Conservation (phyloP, 306 rosid species). For the Prunus fruticosa region DNA sequence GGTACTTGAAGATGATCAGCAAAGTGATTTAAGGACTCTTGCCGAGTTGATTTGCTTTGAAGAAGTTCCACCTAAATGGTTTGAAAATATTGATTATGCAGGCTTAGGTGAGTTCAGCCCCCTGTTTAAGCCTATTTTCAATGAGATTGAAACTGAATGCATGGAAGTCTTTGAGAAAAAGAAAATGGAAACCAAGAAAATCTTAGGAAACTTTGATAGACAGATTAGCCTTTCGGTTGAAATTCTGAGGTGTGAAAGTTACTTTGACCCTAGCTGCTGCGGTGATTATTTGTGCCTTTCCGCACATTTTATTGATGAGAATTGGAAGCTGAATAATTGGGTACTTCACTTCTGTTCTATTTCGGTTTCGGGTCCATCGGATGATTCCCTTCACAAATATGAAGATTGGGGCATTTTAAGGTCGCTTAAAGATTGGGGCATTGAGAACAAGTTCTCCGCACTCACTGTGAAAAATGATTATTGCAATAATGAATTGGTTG, state of each 20-base stretch:
- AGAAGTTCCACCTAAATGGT: too few relatives aligned
- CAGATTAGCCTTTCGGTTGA: constrained; percentile 14
- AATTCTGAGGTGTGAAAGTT: neutral
- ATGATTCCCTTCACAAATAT: neutral
- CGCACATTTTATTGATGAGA: constrained; percentile 10
- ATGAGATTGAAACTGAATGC: constrained; percentile 1
- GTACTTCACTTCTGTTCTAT: constrained; percentile 4
- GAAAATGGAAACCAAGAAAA: neutral
- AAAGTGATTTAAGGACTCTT: neutral
- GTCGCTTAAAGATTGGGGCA: neutral
- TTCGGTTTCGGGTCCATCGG: neutral
- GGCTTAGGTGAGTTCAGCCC: too few relatives aligned
- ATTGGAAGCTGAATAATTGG: constrained; percentile 11
- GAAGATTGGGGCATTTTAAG: neutral
- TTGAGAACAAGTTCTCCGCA: constrained; percentile 15
- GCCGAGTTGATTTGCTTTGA: constrained; percentile 3
- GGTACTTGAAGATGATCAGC: constrained; percentile 3
- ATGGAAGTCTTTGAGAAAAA: neutral
- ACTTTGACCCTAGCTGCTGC: neutral
- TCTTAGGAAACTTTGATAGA: constrained; percentile 2
- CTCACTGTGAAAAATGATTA: neutral
- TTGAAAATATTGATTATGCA: too few relatives aligned
- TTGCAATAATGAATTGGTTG: neutral
- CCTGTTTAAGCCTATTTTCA: constrained; percentile 6
- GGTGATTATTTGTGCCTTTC: constrained; percentile 6